Conservation (phyloP, 2,329 filamentous ascomycete species). For the Neobulgaria alba region DNA sequence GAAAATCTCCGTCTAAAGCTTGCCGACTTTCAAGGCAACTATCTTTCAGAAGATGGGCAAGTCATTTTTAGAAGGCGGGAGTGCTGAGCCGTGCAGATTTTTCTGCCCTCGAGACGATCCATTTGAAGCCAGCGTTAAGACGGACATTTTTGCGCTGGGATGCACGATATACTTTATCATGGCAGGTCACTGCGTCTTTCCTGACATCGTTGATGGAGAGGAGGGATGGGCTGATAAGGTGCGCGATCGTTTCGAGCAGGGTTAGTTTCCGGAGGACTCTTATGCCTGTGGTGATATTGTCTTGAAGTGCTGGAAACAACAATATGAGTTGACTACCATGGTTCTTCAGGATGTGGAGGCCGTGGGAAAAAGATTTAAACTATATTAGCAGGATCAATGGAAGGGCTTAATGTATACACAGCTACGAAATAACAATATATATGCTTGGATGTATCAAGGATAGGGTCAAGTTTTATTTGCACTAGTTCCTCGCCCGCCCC, state of each 20-base stretch:
- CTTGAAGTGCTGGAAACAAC: neutral
- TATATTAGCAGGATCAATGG: no score
- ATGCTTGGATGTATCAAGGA: no score
- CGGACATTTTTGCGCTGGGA: constrained; percentile 22
- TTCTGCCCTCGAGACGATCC: constrained; percentile 15
- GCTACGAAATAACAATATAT: no score
- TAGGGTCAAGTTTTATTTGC: no score
- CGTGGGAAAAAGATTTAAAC: no score
- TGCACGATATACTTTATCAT: constrained; percentile 20
- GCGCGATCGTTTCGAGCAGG: neutral
- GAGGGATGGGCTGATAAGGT: neutral
- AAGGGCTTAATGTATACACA: no score
- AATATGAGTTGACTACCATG: no score
- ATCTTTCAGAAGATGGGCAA: neutral
- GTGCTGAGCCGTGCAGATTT: constrained; percentile 5
- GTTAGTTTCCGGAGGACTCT: neutral
- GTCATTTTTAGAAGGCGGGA: neutral
- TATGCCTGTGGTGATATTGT: neutral
- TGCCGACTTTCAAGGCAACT: constrained; percentile 1
- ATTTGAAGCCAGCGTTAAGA: constrained; percentile 12
- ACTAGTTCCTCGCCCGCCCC: no score
- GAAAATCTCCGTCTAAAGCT: constrained; percentile 3
- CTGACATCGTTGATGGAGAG: constrained; percentile 7
- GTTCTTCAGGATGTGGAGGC: no score
- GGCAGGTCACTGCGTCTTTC: constrained; percentile 11